Evolutionary conservation across 345 rosid genomes (phyloP).

Genomic region (Litchi chinensis): DNA sequence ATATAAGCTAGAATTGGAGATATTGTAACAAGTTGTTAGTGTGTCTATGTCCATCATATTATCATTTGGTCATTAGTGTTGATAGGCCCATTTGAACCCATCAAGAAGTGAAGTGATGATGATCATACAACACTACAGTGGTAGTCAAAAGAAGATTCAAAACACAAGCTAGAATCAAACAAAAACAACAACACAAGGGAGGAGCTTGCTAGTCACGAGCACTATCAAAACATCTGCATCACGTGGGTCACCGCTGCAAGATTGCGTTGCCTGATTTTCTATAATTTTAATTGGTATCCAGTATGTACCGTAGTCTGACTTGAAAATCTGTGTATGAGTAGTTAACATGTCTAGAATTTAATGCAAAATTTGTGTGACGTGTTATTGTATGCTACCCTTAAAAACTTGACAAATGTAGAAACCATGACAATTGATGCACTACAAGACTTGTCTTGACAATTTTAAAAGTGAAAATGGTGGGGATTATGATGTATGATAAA

Average conservation of each 20-base stretch:
- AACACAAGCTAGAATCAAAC: slow-evolving; percentile 14
- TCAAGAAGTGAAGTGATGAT: slow-evolving; percentile 3
- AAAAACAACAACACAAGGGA: slow-evolving; percentile 10
- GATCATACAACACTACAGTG: too few species aligned
- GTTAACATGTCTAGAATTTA: not conserved
- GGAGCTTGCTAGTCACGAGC: slow-evolving; percentile 36
- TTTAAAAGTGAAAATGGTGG: not conserved
- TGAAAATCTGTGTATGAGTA: too few species aligned
- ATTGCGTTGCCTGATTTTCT: not conserved
- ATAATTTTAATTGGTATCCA: too few species aligned
- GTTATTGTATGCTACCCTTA: too few species aligned
- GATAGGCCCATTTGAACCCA: not conserved
- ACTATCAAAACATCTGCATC: slow-evolving; percentile 12
- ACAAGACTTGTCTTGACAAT: too few species aligned
- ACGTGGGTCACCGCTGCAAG: slow-evolving; percentile 19
- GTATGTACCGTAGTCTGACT: too few species aligned
- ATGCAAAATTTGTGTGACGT: too few species aligned
- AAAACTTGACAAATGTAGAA: too few species aligned
- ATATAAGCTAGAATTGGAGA: too few species aligned
- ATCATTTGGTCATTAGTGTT: not conserved
- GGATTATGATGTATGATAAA: not conserved
- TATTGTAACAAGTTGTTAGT: too few species aligned
- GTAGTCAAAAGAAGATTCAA: not conserved
- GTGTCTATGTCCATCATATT: not conserved
- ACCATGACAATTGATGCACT: too few species aligned